phyloP scores from a whole-genome alignment of 345 rosid genomes.

The Citrus hindsii region DNA sequence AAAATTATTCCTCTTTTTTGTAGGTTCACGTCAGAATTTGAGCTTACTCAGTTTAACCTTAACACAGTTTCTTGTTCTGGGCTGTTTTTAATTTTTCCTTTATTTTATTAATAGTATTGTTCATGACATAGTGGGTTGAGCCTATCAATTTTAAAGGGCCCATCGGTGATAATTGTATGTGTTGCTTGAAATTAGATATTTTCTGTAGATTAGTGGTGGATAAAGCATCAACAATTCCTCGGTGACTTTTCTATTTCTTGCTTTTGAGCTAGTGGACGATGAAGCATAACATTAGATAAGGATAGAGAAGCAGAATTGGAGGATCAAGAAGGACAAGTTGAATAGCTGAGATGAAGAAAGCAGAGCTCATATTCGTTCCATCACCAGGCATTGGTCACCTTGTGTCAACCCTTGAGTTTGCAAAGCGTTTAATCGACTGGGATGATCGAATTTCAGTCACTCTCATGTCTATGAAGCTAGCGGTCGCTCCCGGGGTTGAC shows the following conservation, averaged over 20 bases:
- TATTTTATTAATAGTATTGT: background rate
- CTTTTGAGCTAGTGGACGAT: background rate
- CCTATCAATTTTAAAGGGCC: background rate
- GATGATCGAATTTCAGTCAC: slow-evolving; percentile 33
- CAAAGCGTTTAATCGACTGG: slow-evolving; percentile 29
- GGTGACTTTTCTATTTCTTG: background rate
- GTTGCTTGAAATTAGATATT: background rate
- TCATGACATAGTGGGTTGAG: background rate
- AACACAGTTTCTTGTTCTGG: no score
- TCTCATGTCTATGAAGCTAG: slow-evolving; percentile 22
- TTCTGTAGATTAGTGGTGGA: background rate
- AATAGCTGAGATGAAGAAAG: slow-evolving; percentile 19
- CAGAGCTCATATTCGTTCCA: slow-evolving; percentile 38
- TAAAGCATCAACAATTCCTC: background rate
- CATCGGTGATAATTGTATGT: background rate
- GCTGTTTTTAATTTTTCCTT: background rate
- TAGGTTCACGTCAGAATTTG: no score
- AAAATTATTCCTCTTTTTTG: no score
- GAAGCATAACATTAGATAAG: background rate
- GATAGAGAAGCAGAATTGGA: background rate
- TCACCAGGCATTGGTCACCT: slow-evolving; percentile 41
- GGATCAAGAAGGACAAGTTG: background rate
- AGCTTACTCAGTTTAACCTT: no score
- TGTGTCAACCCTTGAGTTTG: slow-evolving; percentile 44
- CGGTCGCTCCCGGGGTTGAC: background rate